These are phyloP conservation scores for Rhododendron ferrugineum DNA, from an alignment of 148 eudicot genomes.

Conservation along the genomic window DNA sequence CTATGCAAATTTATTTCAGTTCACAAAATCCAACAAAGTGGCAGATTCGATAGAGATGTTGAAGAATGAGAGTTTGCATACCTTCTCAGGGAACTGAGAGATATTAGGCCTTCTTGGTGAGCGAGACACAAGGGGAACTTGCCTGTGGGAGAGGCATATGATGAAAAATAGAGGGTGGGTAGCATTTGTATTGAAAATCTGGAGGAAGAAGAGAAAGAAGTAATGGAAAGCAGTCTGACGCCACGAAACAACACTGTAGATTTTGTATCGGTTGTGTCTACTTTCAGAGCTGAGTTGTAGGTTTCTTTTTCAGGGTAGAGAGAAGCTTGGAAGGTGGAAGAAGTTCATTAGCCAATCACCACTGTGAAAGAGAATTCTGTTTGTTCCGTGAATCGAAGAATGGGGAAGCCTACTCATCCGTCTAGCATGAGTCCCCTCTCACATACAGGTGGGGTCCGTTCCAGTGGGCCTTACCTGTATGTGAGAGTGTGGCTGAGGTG, in stretches of 20 bases:
- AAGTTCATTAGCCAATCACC: background rate
- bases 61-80: background rate
- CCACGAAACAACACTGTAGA: background rate
- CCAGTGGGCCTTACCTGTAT: no score
- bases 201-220: background rate
- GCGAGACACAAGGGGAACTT: background rate
- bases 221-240: background rate
- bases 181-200: background rate
- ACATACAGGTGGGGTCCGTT: no score
- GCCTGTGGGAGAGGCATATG: background rate
- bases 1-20: background rate
- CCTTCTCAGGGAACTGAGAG: background rate
- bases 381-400: background rate
- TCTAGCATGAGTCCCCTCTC: background rate
- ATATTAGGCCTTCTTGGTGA: background rate
- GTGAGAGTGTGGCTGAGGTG: no score
- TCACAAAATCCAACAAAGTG: background rate
- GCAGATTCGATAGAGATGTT: background rate
- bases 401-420: background rate
- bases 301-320: background rate
- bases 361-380: background rate
- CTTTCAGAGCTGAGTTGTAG: background rate
- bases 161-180: background rate
- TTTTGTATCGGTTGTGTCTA: background rate
- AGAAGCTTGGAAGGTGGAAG: slow-evolving; percentile 5